Base-by-base conservation (phyloP, 148 eudicot species). In the Pharnaceum exiguum region DNA sequence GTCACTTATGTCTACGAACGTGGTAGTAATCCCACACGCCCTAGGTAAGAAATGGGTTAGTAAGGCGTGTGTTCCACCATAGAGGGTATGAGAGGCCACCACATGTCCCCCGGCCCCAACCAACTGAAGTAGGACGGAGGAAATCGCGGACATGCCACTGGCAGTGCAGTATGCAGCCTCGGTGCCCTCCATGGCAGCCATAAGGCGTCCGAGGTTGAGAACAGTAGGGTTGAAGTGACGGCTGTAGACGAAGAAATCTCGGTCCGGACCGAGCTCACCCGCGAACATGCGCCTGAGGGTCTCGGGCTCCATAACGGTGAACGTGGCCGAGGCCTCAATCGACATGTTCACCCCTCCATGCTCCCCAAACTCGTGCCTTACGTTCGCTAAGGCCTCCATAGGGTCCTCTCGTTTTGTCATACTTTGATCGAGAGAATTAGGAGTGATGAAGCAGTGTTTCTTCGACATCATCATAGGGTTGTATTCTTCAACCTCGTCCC, bases 321-420 rank as follows among this genome's bases (percentile, higher is more conserved):
- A 93, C 23, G 99, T 93, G 37, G 95, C 95, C 15, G 99, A 93
- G 5, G 96, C 95, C 75, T 93, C 96, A 54, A 93, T 89, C 0
- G 99, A 93, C 99, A 93, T 93, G 83, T 93, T 93, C 0, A 93
- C 95, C 30, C 99, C 99, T 28, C 96, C 96, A 66, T 93, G 99
- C 65, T 89, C 96, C 10, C 99, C 95, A 57, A 93, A 89, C 66
- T 93, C 95, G 60, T 93, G 99, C 35, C 95, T 84, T 0, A 66
- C 73, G 35, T 55, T 69, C 15, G 91, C 91, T 5, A 93, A 62
- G 1, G 91, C 77, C 0, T 76, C 86, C 27, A 60, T 80, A 0
- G 95, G 99, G 32, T 89, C 99, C 6, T 57, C 83, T 54, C 59
- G 38, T 12, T 35, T 7, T 7, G 38, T 57, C n/a, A n/a, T n/a